phyloP scores from a whole-genome alignment of 202 grass and related monocot genomes.

The Carex arenaria region DNA sequence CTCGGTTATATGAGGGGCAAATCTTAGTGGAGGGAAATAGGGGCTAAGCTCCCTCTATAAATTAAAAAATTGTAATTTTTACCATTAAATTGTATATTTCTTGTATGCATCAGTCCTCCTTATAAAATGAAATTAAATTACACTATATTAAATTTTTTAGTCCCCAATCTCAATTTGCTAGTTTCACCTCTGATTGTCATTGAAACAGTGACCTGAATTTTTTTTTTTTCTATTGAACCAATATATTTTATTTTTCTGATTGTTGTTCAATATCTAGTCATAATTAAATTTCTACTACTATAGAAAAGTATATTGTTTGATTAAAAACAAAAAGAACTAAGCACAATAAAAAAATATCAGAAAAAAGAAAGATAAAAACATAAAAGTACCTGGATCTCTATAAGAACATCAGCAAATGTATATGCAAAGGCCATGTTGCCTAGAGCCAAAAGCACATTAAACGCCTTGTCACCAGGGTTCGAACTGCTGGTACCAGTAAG shows the following conservation, averaged over 20 bases:
- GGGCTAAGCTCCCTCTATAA: no score
- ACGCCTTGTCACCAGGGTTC: conserved; percentile 39
- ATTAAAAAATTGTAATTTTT: no score
- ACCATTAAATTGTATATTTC: no score
- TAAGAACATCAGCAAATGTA: conserved; percentile 92
- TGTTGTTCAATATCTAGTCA: background rate
- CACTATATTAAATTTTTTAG: no score
- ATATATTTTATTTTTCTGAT: background rate
- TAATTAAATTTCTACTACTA: background rate
- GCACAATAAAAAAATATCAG: background rate
- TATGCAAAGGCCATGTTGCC: conserved; percentile 95
- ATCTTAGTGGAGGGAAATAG: no score
- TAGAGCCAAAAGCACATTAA: conserved; percentile 81
- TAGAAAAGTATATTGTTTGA: background rate
- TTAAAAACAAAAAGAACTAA: background rate
- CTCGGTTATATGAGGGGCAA: no score
- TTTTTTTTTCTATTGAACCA: background rate
- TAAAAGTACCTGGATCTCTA: conserved; percentile 73
- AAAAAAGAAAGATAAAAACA: background rate
- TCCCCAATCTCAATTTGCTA: no score
- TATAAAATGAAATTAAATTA: no score
- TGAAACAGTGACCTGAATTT: no score
- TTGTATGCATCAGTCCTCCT: no score
- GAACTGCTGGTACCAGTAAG: conserved; percentile 37
- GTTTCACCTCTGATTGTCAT: no score